A percentile compares a stretch with the other conserved stretches of the same genome.
Conservation (phyloP, 2,329 filamentous ascomycete genomes). For the Ambrosiella beaveri region DNA sequence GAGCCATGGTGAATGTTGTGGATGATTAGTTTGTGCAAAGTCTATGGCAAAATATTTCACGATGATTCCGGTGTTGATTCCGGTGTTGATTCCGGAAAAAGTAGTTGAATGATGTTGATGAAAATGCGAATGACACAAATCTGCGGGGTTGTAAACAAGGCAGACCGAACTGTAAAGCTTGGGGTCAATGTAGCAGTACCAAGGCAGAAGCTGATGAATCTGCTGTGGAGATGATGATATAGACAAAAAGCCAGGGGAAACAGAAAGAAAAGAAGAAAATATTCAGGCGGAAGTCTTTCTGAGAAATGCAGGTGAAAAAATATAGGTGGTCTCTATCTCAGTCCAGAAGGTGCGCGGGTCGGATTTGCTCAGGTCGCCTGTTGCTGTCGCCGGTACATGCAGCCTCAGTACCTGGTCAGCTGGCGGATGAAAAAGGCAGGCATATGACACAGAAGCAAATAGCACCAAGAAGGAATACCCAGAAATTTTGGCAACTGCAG, state of each 20-base stretch:
- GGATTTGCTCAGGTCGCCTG: not conserved
- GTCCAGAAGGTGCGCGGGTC: not conserved
- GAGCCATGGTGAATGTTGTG: constrained; percentile 11
- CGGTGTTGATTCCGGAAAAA: not conserved
- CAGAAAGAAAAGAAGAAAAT: not conserved
- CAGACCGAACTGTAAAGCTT: not conserved
- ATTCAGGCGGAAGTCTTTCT: not conserved
- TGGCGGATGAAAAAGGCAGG: not conserved
- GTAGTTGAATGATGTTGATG: not conserved
- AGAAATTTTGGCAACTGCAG: constrained; percentile 2
- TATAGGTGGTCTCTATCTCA: constrained; percentile 4
- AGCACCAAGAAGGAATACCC: not conserved
- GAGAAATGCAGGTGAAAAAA: constrained; percentile 3
- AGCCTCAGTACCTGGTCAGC: not conserved
- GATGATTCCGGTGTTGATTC: too few species aligned
- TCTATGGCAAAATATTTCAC: too few species aligned
- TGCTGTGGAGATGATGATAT: not conserved
- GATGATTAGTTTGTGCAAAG: not conserved
- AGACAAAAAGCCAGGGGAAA: not conserved
- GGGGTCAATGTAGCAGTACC: not conserved
- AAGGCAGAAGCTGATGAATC: not conserved
- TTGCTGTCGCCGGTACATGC: not conserved
- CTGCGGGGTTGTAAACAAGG: not conserved
- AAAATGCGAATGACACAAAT: not conserved
- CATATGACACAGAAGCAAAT: not conserved